phyloP scores from a whole-genome alignment of 495 filamentous ascomycete species.

The Chaetomium tenue region DNA sequence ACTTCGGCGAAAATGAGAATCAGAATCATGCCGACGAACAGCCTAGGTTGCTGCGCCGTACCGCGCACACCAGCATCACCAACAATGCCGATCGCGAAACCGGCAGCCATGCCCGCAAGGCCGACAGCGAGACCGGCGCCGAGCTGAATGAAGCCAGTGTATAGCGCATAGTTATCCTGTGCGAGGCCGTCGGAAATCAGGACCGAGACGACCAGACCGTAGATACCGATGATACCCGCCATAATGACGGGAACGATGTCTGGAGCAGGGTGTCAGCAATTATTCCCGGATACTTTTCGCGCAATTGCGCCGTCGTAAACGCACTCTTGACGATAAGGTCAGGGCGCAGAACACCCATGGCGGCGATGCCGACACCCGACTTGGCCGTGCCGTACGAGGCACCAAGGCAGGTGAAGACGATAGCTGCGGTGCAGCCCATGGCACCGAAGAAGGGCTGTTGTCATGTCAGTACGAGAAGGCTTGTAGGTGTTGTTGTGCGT shows the following conservation, averaged over 20 bases:
- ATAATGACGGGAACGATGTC: slow-evolving; percentile 99
- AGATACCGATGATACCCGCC: slow-evolving; percentile 99
- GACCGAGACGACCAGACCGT: slow-evolving; percentile 97
- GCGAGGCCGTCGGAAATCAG: slow-evolving; percentile 88
- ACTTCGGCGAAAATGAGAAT: slow-evolving; percentile 99
- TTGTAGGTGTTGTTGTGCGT: neutral
- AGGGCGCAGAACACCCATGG: slow-evolving; percentile 95
- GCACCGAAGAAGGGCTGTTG: slow-evolving; percentile 95
- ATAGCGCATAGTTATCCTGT: slow-evolving; percentile 75
- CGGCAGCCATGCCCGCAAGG: slow-evolving; percentile 94
- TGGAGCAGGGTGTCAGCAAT: slow-evolving; percentile 35
- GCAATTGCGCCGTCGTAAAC: slow-evolving; percentile 9
- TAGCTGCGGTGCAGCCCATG: slow-evolving; percentile 97
- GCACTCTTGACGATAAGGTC: slow-evolving; percentile 99
- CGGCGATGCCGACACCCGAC: slow-evolving; percentile 96
- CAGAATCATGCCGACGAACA: slow-evolving; percentile 99
- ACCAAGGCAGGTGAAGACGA: slow-evolving; percentile 98
- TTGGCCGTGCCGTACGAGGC: slow-evolving; percentile 99
- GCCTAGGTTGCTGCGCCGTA: slow-evolving; percentile 93
- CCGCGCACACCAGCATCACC: slow-evolving; percentile 98
- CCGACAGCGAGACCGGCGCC: slow-evolving; percentile 96
- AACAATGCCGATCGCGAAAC: slow-evolving; percentile 98
- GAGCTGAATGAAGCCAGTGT: slow-evolving; percentile 94
- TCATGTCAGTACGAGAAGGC: slow-evolving; percentile 15
- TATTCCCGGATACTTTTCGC: neutral